Conservation (phyloP, 352 stramenopile genomes). For the Phytophthora agathidicida region DNA sequence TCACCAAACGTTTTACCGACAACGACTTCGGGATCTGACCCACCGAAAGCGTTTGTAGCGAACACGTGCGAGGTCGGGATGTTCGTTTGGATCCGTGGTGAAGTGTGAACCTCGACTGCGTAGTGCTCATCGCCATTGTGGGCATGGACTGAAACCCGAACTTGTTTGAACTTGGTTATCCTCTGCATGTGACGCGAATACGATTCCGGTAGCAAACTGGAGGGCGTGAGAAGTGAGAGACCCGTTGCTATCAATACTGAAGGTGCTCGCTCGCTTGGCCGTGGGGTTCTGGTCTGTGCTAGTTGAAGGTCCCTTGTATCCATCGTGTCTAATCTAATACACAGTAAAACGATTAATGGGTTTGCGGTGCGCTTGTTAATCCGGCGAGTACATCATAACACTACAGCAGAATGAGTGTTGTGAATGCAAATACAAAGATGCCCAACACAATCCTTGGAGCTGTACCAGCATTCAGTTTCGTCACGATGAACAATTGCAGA, state of each 20-base stretch:
- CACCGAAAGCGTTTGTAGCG: background rate
- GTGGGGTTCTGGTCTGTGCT: background rate
- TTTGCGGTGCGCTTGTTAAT: too few species aligned
- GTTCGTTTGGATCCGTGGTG: background rate
- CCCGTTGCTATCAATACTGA: background rate
- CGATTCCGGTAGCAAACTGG: background rate
- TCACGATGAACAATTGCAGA: too few species aligned
- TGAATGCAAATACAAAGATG: too few species aligned
- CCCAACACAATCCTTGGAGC: too few species aligned
- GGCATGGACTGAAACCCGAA: background rate
- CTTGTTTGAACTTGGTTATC: constrained; percentile 2
- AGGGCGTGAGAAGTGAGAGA: background rate
- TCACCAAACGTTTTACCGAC: constrained; percentile 19
- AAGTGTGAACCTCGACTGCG: background rate
- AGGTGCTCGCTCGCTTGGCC: background rate
- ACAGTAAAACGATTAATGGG: background rate
- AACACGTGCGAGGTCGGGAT: background rate
- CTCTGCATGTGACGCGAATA: constrained; percentile 8
- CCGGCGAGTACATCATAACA: too few species aligned
- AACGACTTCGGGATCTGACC: background rate
- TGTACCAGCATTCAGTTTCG: too few species aligned
- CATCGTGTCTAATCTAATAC: background rate
- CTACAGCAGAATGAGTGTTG: too few species aligned
- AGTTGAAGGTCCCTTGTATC: background rate
- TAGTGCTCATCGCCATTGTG: background rate